Evolutionary conservation across 2,329 filamentous ascomycete species (phyloP), one percentile per base, ranked within the genome.

Genomic region (Fusarium phyllophilum): DNA sequence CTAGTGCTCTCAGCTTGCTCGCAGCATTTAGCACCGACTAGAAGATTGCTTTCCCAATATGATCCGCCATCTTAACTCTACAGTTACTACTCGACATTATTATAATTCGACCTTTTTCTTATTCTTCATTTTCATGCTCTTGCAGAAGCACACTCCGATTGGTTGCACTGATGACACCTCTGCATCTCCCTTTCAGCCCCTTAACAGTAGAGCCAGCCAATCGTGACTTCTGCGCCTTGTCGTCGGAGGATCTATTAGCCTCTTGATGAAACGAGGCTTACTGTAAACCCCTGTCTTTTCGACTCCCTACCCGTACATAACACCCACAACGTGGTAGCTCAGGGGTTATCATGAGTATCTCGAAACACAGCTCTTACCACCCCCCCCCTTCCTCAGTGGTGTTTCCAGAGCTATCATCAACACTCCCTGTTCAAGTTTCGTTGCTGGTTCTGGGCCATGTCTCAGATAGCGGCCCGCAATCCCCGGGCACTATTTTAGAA

Each of bases 251-350:
- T 72, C 66, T 78, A 48, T 75, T 76, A 78, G 73, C 61, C 62
- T 69, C 62, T 51, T 54, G 63, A 68, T 78, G 77, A 78, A 78
- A 78, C 77, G 75, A 77, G 74, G 77, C 74, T 74, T 78, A 70
- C 67, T 65, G 44, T 66, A 13, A 41, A 29, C 54, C 65, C 66
- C 71, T 70, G 71, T 63, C 64, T 54, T 60, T 60, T 49, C 24
- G 55, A 54, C 73, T 74, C 76, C 73, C 62, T 76, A 72, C 66
- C 49, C 64, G 66, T 75, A 76, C 69, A 73, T 51, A 55, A 45
- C 61, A 73, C 67, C 69, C 66, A 59, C 69, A 70, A 67, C 44
- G 60, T 65, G 51, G 51, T 46, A 64, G 62, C 59, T 66, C 60
- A 74, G 70, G 66, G 71, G 70, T 41, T 62, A 17, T 64, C 42